Evolutionary conservation across 352 stramenopile species (phyloP).

Genomic region (Phytophthora syringae): DNA sequence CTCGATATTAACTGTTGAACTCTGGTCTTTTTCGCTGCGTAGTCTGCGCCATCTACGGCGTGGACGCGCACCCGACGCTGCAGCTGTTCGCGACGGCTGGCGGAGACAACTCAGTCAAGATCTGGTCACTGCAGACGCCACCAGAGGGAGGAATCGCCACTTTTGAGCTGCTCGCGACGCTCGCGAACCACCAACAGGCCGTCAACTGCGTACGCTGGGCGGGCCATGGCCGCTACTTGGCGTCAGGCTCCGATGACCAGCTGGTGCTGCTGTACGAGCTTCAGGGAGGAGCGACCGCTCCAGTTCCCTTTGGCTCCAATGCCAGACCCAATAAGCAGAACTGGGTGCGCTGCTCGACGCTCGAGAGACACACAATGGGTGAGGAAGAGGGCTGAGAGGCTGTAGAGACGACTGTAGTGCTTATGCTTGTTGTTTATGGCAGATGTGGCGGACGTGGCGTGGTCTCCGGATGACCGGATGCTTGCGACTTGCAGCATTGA

Average conservation of each 20-base stretch:
- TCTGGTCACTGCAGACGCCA: conserved; percentile 70
- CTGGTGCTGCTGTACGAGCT: conserved; percentile 87
- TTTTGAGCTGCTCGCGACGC: conserved; percentile 83
- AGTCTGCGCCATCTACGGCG: conserved; percentile 86
- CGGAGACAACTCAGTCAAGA: conserved; percentile 85
- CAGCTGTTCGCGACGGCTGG: conserved; percentile 80
- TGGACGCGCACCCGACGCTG: conserved; percentile 82
- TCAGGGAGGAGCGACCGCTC: conserved; percentile 58
- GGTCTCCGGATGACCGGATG: conserved; percentile 89
- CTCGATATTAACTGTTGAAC: conserved; percentile 11
- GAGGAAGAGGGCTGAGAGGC: neutral
- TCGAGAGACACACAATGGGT: conserved; percentile 90
- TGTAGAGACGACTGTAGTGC: neutral
- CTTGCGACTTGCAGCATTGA: conserved; percentile 91
- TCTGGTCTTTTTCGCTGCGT: neutral
- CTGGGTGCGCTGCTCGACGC: conserved; percentile 79
- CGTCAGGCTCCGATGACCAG: conserved; percentile 85
- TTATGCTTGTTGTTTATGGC: conserved; percentile 7
- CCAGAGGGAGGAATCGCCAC: conserved; percentile 53
- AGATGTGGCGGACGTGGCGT: conserved; percentile 89
- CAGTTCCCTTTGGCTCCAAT: conserved; percentile 85
- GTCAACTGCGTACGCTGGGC: conserved; percentile 90
- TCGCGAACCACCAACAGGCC: conserved; percentile 83
- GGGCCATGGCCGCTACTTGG: conserved; percentile 77
- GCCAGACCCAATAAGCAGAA: conserved; percentile 85